Conservation (phyloP, 2,329 filamentous ascomycete genomes). For the Epichloe uncinata region DNA sequence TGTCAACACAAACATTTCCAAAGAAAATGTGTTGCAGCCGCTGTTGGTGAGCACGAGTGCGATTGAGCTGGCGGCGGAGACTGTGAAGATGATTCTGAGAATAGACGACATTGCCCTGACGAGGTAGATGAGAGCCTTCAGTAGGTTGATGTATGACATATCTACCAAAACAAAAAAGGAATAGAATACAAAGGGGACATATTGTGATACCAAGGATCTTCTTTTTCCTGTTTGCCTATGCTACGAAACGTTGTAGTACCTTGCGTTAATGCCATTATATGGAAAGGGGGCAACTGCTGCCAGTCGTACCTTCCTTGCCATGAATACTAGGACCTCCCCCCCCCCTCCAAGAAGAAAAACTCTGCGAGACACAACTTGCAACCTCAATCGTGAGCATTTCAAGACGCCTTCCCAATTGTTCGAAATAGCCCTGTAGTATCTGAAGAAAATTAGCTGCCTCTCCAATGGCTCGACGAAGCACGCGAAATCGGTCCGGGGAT, state of each 20-base stretch:
- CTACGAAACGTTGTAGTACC: neutral
- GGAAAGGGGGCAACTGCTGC: neutral
- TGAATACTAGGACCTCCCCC: neutral
- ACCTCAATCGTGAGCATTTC: too few species aligned
- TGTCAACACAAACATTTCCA: conserved; percentile 91
- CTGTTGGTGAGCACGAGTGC: conserved; percentile 93
- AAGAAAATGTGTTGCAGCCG: conserved; percentile 94
- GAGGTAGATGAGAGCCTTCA: conserved; percentile 27
- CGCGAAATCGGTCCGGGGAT: conserved; percentile 9
- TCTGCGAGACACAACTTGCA: too few species aligned
- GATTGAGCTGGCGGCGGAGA: conserved; percentile 93
- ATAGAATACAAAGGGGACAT: conserved; percentile 6
- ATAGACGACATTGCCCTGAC: conserved; percentile 55
- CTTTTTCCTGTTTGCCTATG: neutral
- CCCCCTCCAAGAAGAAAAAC: too few species aligned
- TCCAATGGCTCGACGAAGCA: conserved; percentile 8
- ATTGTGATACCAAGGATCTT: conserved; percentile 4
- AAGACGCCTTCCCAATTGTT: neutral
- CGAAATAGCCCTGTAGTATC: neutral
- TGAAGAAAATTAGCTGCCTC: neutral
- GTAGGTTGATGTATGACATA: conserved; percentile 25
- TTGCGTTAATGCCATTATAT: neutral
- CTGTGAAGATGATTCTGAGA: conserved; percentile 82
- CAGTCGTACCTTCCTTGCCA: neutral
- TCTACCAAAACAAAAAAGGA: conserved; percentile 10